Percentiles rank a stretch among this genome's conserved stretches.
Conservation (phyloP, 2,329 filamentous ascomycete species). For the Fusarium brachygibbosum region DNA sequence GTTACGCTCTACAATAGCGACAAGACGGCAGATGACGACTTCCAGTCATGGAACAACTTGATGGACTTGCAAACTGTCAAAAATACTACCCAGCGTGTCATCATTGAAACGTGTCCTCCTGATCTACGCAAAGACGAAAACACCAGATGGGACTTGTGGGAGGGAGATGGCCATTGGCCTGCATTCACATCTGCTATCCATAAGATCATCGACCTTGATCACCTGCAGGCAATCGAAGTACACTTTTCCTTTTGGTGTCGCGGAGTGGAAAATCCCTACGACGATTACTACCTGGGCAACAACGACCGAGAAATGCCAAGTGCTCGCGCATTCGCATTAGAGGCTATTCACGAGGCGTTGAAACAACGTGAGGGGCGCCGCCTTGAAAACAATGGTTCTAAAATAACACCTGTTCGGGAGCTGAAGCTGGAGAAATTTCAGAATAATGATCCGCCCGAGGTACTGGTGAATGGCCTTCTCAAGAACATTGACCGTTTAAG, state of each 20-base stretch:
- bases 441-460: neutral
- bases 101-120: neutral
- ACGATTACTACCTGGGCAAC: rapidly evolving
- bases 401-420: neutral
- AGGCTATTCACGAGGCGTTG: neutral
- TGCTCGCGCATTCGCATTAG: neutral
- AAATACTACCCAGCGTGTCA: neutral
- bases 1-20: neutral
- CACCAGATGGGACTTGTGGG: neutral
- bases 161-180: neutral
- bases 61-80: neutral
- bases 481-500: neutral
- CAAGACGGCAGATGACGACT: neutral
- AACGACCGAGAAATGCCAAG: neutral
- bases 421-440: rapidly evolving
- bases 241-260: neutral
- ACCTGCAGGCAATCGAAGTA: neutral
- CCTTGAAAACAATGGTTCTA: neutral
- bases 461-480: neutral
- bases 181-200: neutral
- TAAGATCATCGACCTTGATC: neutral
- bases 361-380: neutral
- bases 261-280: neutral
- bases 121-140: neutral
- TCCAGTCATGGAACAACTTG: neutral